These are phyloP conservation scores for Pseudopithomyces chartarum DNA, from an alignment of 2,329 filamentous ascomycete genomes.

Conservation along the genomic window DNA sequence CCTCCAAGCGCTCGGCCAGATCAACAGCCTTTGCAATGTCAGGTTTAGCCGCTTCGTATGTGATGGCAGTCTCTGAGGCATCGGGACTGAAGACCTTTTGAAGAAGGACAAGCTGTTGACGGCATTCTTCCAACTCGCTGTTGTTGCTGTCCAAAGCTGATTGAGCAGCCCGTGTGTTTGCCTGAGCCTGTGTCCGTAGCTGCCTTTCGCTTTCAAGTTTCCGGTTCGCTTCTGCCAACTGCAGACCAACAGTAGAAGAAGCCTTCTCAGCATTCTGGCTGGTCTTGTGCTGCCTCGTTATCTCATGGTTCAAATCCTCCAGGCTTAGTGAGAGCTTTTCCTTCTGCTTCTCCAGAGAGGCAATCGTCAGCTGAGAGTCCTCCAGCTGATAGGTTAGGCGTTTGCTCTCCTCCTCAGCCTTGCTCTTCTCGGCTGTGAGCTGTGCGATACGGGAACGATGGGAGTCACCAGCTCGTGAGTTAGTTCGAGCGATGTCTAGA, in stretches of 20 bases:
- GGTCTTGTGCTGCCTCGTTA: slow-evolving; percentile 86
- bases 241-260: slow-evolving; percentile 76
- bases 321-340: slow-evolving; percentile 88
- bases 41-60: slow-evolving; percentile 71
- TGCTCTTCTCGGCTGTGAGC: slow-evolving; percentile 81
- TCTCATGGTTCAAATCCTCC: slow-evolving; percentile 91
- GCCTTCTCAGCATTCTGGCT: slow-evolving; percentile 89
- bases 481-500: slow-evolving; percentile 89
- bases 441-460: slow-evolving; percentile 76
- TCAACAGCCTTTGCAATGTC: slow-evolving; percentile 71
- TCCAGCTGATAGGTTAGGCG: slow-evolving; percentile 83
- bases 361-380: slow-evolving; percentile 81
- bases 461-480: slow-evolving; percentile 81
- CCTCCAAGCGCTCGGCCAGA: slow-evolving; percentile 82
- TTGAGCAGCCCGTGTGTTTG: slow-evolving; percentile 82
- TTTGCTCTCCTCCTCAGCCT: slow-evolving; percentile 80
- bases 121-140: slow-evolving; percentile 79
- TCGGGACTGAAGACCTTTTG: slow-evolving; percentile 87
- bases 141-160: slow-evolving; percentile 77
- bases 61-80: slow-evolving; percentile 65
- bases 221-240: slow-evolving; percentile 86
- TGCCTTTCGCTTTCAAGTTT: slow-evolving; percentile 91
- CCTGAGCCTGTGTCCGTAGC: slow-evolving; percentile 80
- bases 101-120: slow-evolving; percentile 78
- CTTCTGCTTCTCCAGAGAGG: slow-evolving; percentile 88